A percentile compares a stretch with the other conserved stretches of the same genome.
These are phyloP conservation scores for Agaricales sp. DNA, from an alignment of 1,284 basidiomycete species.

Conservation along the genomic window DNA sequence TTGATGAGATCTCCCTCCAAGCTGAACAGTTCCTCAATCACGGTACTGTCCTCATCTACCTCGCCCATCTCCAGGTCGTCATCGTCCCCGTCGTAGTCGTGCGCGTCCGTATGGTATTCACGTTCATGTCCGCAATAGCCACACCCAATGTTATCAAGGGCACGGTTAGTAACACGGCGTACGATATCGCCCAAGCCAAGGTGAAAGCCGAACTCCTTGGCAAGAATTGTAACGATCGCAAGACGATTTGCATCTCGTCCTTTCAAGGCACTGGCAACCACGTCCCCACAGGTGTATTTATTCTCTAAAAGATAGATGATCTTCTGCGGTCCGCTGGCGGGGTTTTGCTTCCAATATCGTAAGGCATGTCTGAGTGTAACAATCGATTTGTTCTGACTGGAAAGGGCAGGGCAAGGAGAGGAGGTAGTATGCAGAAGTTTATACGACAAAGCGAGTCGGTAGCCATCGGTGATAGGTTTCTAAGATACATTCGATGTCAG, in stretches of 20 bases:
- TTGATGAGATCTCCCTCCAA: no score
- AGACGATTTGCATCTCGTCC: conserved; percentile 16
- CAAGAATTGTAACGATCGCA: conserved; percentile 8
- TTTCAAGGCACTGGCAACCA: conserved; percentile 14
- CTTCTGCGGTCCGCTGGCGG: conserved; percentile 11
- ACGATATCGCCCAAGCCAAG: no score
- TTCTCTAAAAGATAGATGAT: conserved; percentile 18
- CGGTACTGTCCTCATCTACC: no score
- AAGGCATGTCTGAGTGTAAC: conserved; percentile 18
- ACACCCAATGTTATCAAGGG: no score
- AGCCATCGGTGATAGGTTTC: conserved; percentile 33
- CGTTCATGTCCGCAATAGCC: no score
- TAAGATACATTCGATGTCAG: no score
- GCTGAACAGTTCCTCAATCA: no score
- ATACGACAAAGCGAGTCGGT: conserved; percentile 34
- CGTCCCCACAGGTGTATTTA: conserved; percentile 15
- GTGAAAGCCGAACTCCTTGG: conserved; percentile 12
- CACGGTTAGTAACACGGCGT: no score
- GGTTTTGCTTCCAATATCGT: conserved; percentile 19
- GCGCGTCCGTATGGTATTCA: no score
- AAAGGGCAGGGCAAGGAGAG: conserved; percentile 7
- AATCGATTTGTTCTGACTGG: conserved; percentile 5
- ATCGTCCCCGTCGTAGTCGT: no score
- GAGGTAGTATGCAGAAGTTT: conserved; percentile 27
- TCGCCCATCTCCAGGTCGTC: no score